Evolutionary conservation across 352 stramenopile species (phyloP), one percentile per base, ranked within the genome.

Genomic region (Globisporangium polare): DNA sequence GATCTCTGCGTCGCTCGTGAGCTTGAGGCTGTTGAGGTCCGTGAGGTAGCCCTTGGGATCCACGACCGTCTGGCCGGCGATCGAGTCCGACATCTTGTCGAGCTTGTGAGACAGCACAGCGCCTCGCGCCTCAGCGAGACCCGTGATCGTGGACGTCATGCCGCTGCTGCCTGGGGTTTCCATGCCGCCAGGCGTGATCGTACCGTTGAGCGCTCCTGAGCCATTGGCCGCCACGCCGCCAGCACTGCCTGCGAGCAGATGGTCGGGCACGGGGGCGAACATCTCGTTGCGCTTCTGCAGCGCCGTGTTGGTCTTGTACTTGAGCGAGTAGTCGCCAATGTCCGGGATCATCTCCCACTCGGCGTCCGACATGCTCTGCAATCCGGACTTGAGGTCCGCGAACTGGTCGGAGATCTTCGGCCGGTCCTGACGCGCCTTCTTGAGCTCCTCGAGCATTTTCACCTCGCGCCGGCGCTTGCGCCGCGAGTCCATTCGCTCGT

Each of bases 41-140:
- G 97, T 99, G n/a, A 99, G 68, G 73, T 99, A 99, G 9, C 97
- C 97, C 69, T 98, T 96, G 0, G 97, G 95, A 74, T 99, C 96
- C 27, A 99, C 91, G 2, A 98, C 94, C 0, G 96, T 99, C 80
- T 99, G 95, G 2, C 96, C 97, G 24, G 73, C 89, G 20, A 98
- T 89, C 45, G 88, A 98, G 77, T 99, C 97, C 58, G 83, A 97
- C 92, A 99, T 99, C 66, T 97, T 98, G 74, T 99, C 94, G 35
- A 99, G 77, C 55, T 95, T 98, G 67, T 98, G 90, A 15, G 92
- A 97, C 37, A 99, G 74, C 49, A 99, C 92, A 4, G 89, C 96
- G 13, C 94, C 94, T 65, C 96, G 79, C 26, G 96, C 94, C 20
- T 97, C 91, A 1, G 94, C 92, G 8, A 98, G 72, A 2, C 92